Evolutionary conservation across 441 rosid species (phyloP), one percentile per base, ranked within the genome.

Genomic region (Pelargonium australe): DNA sequence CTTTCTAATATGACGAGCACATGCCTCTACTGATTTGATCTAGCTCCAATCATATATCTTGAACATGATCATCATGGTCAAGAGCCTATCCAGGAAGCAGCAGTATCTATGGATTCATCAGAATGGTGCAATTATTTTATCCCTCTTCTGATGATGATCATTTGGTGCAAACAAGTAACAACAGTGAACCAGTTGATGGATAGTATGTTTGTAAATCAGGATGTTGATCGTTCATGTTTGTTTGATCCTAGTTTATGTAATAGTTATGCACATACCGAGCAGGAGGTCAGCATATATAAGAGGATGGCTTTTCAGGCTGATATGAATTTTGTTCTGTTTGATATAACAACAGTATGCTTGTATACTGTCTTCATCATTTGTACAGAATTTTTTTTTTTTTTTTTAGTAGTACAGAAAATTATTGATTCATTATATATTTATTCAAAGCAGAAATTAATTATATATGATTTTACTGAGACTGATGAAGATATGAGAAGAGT

Each of bases 251-350:
- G 37, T 20, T 16, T 23, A 4, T 69, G 41, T 28, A 58, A 67
- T 64, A 66, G 64, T 47, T 75, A 13, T 60, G 68, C 55, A 68
- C 73, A 69, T 68, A 73, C 49, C 37, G 75, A 65, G 64, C 71
- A 71, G 34, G 79, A 82, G 69, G 75, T 72, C 68, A 79, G 87
- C 73, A 70, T 76, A 43, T 81, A 78, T 20, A 20, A 78, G 44
- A 78, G 44, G 76, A 83, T 71, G 81, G 75, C 63, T 68, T 79
- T 43, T 73, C 78, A 3, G 85, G 77, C 65, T 31, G 71, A 28
- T 14, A 55, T 16, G 23, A 55, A 20, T 55, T 55, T 55, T 55
- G 23, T 55, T 19, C 61, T 45, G 13, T 12, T 12, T 12, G 47
- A 8, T 12, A 7, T 7, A 7, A 44, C 47, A 44, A 20, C 23